Evolutionary conservation across 371 early-diverging fungal species (phyloP), one percentile per base, ranked within the genome.

Genomic region (Circinella minor): DNA sequence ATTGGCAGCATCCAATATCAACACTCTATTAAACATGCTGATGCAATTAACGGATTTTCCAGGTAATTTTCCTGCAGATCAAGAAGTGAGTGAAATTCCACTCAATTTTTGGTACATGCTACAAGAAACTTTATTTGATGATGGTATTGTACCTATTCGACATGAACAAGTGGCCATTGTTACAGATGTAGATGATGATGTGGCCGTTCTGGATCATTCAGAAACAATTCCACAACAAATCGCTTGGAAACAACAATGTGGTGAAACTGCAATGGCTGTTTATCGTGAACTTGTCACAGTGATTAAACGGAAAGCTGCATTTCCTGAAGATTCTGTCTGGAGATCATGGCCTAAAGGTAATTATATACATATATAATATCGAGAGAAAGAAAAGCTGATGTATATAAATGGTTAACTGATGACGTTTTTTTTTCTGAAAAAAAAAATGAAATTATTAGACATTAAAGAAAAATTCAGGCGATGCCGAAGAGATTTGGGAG

Each of bases 401-500:
- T 27, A 27, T 27, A 27, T 27, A 27, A 27, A 27, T 27, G 0
- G 2, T 27, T 27, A 27, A 27, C 27, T 27, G 27, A 27, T 27
- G 27, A 27, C n/a, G n/a, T n/a, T n/a, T n/a, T n/a, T 27, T 27
- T 27, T 27, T 27, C 27, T 27, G 27, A 27, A 27, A 27, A 27
- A 27, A 34, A n/a, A 20, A 15, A 39, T 36, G 27, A 1, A 61
- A 49, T 66, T 15, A 18, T 34, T 74, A 87, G 89, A 89, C 65
- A 65, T 77, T 38, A 79, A 81, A 54, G 91, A 93, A 49, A 85
- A 82, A 55, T 94, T 93, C 71, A 74, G 76, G n/a, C 80, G 80
- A 17, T 92, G 89, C 74, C 89, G 94, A 37, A 83, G 92, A 27
- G 93, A 94, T 75, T 80, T 89, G 36, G 90, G 90, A 5, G 95